Conservation (phyloP, 768 basidiomycete genomes). For the Dacryopinax spathularia region DNA sequence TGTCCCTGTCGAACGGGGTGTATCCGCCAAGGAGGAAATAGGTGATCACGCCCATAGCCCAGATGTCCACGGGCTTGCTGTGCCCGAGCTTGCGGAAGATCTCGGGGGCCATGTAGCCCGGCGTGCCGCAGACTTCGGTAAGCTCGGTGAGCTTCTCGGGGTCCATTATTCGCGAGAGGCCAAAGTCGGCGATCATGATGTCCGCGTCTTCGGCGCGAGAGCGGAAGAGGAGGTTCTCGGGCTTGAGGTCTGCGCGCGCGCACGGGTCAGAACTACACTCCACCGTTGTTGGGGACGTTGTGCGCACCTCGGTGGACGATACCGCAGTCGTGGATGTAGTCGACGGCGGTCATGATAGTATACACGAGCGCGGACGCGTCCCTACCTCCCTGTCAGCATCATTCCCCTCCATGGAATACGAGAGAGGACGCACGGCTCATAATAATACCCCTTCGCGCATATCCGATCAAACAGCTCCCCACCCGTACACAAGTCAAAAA, state of each 20-base stretch:
- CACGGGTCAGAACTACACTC: not conserved
- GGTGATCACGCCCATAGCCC: conserved; percentile 98
- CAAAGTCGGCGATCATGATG: conserved; percentile 96
- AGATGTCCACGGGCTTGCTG: conserved; percentile 84
- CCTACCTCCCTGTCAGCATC: conserved; percentile 26
- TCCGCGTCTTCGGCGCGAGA: conserved; percentile 79
- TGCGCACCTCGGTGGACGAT: conserved; percentile 78
- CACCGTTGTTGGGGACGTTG: not conserved
- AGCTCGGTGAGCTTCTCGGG: conserved; percentile 75
- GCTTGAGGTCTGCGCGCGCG: conserved; percentile 64
- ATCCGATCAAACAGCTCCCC: conserved; percentile 99
- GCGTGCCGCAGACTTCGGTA: conserved; percentile 93
- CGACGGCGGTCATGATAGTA: conserved; percentile 73
- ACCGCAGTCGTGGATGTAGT: conserved; percentile 79
- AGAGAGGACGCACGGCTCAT: conserved; percentile 55
- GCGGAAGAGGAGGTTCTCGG: conserved; percentile 93
- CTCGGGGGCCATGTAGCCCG: conserved; percentile 94
- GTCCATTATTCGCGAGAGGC: conserved; percentile 78
- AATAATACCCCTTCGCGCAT: conserved; percentile 93
- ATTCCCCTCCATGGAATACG: not conserved
- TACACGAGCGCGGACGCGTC: conserved; percentile 82
- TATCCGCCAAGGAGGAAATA: conserved; percentile 91
- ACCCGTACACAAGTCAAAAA: conserved; percentile 91
- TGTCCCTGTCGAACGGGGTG: conserved; percentile 93
- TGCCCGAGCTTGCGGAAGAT: conserved; percentile 91